Evolutionary conservation across 345 rosid species (phyloP), one percentile per base, ranked within the genome.

Genomic region (Gossypium stocksii): DNA sequence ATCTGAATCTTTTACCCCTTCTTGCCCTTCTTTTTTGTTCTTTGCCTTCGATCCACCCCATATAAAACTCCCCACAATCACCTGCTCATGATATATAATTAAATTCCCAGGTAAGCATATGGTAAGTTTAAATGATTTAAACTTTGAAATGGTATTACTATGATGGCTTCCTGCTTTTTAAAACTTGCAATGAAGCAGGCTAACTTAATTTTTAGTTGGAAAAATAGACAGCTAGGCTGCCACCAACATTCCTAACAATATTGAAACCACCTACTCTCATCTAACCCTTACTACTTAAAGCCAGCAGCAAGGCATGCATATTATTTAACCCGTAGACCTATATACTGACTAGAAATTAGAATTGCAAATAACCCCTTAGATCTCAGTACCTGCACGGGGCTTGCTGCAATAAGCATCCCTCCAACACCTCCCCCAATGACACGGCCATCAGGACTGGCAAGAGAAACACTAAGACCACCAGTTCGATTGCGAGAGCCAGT

Each of bases 351-450:
- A 4, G 9, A 49, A 67, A 20, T 25, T 9, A 13, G 38, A 16
- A 29, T 27, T 48, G 29, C 9, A 15, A 13, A 69, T 1, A 69
- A 23, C 43, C 43, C 38, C n/a, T 19, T 44, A 44, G 53, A 66
- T 20, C 12, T 17, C 17, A n/a, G 23, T 29, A 92, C 98, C 97
- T 95, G 99, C 81, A 93, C 94, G 66, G 90, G 89, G 73, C 88
- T 87, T 44, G 94, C 98, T 20, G 99, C 98, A 72, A 93, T 89
- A 59, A 95, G 96, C 85, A 91, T 82, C 54, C 97, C 99, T 20
- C 96, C 92, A 59, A 93, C 91, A 41, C 91, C 92, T 75, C 99
- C 99, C 17, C 99, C 99, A 73, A 95, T 87, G 77, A 95, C 94
- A 22, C 88, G 94, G 13, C 99, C 99, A 75, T 93, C 97, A 0